Evolutionary conservation across 2,329 filamentous ascomycete species (phyloP), one percentile per base, ranked within the genome.

Genomic region (Hypomyces perniciosus): DNA sequence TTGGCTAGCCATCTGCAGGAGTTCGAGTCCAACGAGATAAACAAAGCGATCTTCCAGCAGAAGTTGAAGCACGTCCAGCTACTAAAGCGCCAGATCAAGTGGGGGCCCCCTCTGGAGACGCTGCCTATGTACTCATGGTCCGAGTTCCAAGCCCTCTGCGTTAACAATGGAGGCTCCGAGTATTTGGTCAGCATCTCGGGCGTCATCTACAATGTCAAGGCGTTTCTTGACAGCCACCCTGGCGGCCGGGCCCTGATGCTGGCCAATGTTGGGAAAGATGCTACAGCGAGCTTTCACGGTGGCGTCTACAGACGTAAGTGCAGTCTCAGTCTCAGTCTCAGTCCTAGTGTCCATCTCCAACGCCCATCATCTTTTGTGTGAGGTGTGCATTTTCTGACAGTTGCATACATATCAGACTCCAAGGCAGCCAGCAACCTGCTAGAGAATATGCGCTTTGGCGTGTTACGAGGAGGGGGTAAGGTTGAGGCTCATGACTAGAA

Each of bases 1-100:
- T 79, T 90, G 42, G 86, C 87, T 60, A 88, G 84, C 63, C 84
- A 90, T 66, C 77, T 91, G 47, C 90, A 91, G 79, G 80, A 88
- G 68, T 92, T 91, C 80, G 85, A 85, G 61, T 72, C 79, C 68
- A 92, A 92, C 67, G 88, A 91, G 68, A 91, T 92, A 57, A 86
- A 90, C 69, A 90, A 90, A 77, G 86, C 86, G 58, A 84, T 86
- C 61, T 75, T 90, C 20, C 86, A 90, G 73, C 86, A 90, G 71
- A 71, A 81, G 54, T 86, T 90, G 76, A 90, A 90, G 84, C 89
- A 90, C 76, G 78, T 90, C 50, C 86, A 90, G 68, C 84, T 87
- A 71, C 84, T 85, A 77, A 85, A 86, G 62, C 68, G 83, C 57
- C 80, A 74, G 57, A 83, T 90, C 52, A 85, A 90, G 72, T 90